Evolutionary conservation across 176 grass and related monocot genomes (phyloP), one percentile per base, ranked within the genome.

Genomic region (Hordeum marinum): DNA sequence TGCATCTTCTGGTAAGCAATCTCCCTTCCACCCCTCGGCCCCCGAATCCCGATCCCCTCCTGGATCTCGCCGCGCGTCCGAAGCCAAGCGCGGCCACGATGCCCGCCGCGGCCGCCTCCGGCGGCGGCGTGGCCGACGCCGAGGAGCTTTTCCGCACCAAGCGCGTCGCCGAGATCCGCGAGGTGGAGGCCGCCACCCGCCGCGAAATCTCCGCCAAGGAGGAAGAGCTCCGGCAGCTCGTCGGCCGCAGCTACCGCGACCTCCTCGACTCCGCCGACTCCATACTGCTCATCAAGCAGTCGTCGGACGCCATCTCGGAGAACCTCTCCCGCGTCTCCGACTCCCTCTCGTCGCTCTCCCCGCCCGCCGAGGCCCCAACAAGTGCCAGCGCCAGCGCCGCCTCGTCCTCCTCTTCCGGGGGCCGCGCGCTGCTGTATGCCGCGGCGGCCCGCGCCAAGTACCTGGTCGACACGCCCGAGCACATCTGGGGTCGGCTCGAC

Each of bases 401-500:
- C n/a, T 80, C 45, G 74, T 20, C 80, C 6, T 87, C 81, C 72
- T 88, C 45, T 65, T 82, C 71, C 42, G 85, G 85, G 18, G 90
- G 87, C 1, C 86, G 94, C 34, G 85, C 71, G 25, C 82, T 90
- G 63, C 68, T 99, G 14, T 99, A 99, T 59, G 74, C 89, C 3
- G 80, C 88, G 7, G 90, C 93, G 0, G 91, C 96, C 41, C 90
- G 96, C 17, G 90, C 92, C 69, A 99, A 99, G 90, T 99, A 99
- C 80, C 86, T 99, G 12, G 93, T 99, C 18, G 96, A 99, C 88
- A 96, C 96, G 7, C 93, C 96, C n/a, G 96, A 99, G 86, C 93
- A 96, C 90, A 99, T 99, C 66, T 99, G 97, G 97, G 97, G 97
- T 4, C 88, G 93, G 36, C 90, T 99, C 10, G 97, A 99, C 63